Evolutionary conservation across 225 moss, liverwort and hornwort genomes (phyloP).

Genomic region (Asterella californica): DNA sequence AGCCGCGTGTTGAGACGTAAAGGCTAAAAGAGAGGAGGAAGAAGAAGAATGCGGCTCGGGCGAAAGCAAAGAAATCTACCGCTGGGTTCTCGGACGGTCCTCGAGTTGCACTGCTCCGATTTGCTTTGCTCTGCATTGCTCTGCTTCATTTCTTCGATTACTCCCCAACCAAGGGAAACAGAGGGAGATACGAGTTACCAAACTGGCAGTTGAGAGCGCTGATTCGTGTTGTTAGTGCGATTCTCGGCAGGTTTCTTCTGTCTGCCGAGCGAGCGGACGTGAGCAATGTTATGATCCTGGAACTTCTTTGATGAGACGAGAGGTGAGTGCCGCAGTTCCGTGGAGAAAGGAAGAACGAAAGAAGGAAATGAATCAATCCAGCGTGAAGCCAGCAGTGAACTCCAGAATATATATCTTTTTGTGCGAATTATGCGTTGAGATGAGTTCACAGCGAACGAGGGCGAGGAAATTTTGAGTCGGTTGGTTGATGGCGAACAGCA

Average conservation of each 20-base stretch:
- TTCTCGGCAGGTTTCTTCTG: not conserved
- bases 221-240: not conserved
- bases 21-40: not conserved
- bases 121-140: too few species aligned
- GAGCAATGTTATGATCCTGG: not conserved
- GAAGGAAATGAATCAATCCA: not conserved
- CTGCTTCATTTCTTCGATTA: too few species aligned
- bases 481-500: not conserved
- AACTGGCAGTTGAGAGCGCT: not conserved
- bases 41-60: not conserved
- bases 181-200: not conserved
- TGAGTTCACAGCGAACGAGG: not conserved
- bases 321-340: not conserved
- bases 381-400: not conserved
- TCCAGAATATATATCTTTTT: not conserved
- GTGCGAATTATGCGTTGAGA: not conserved
- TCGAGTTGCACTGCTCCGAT: not conserved
- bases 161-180: too few species aligned
- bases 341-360: not conserved
- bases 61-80: not conserved
- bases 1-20: not conserved
- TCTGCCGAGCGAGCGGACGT: not conserved
- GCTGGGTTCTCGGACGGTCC: not conserved
- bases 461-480: not conserved
- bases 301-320: not conserved